These are phyloP conservation scores for Aphanoascus verrucosus DNA, from an alignment of 2,329 filamentous ascomycete species.

Conservation along the genomic window DNA sequence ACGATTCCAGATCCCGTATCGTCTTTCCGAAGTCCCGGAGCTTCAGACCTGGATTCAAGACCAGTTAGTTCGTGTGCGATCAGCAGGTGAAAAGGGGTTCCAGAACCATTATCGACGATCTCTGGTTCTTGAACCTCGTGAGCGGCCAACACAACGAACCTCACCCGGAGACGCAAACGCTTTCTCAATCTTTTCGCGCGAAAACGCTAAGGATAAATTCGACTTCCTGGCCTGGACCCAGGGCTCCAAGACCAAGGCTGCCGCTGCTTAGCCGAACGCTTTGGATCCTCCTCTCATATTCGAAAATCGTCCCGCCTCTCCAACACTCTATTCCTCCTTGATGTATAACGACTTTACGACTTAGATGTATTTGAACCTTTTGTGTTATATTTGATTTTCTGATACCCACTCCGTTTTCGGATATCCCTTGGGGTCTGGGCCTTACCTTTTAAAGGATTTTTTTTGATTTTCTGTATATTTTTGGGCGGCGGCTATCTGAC, in stretches of 20 bases:
- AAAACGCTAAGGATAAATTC: constrained; percentile 41
- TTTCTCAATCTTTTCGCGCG: constrained; percentile 25
- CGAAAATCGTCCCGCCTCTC: constrained; percentile 5
- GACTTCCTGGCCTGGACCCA: constrained; percentile 45
- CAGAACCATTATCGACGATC: constrained; percentile 72
- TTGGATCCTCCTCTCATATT: background rate
- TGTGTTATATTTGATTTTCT: constrained; percentile 7
- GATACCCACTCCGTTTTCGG: background rate
- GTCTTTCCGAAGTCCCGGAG: constrained; percentile 69
- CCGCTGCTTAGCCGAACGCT: constrained; percentile 23
- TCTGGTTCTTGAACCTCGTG: constrained; percentile 63
- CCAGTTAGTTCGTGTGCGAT: constrained; percentile 67
- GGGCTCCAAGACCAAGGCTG: constrained; percentile 33
- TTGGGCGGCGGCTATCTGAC: background rate
- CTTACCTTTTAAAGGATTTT: background rate
- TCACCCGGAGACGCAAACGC: constrained; percentile 19
- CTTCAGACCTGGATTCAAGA: constrained; percentile 86
- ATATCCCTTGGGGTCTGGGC: constrained; percentile 1
- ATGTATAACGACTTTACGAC: constrained; percentile 20
- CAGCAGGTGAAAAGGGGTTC: constrained; percentile 49
- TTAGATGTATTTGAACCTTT: constrained; percentile 11
- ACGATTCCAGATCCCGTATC: constrained; percentile 89
- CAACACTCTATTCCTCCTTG: constrained; percentile 9
- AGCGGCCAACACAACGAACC: constrained; percentile 20
- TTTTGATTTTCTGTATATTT: background rate